Evolutionary conservation across 495 filamentous ascomycete genomes (phyloP), one percentile per base, ranked within the genome.

Genomic region (Bryoglossum gracile): DNA sequence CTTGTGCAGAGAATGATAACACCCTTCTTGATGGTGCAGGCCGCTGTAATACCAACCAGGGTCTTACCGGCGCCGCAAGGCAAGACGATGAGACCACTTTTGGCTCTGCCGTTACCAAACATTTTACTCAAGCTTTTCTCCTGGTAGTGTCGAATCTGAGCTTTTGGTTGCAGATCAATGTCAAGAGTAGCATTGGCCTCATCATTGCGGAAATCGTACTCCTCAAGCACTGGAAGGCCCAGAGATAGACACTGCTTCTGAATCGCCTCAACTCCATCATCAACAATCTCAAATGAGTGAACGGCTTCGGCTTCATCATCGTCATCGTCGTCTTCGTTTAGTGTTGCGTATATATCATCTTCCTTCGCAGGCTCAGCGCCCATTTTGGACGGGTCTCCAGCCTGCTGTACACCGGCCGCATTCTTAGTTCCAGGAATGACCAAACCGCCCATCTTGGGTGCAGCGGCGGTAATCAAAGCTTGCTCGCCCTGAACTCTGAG

Each of bases 11-110:
- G 81, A 13, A 97, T 86, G 47, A 99, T 89, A 26, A 87, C 83
- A 28, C 87, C 87, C 65, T 99, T 99, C 65, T 90, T 94, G 66
- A 97, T 90, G 0, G 94, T 97, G 64, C 91, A 97, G 17, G 87
- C 92, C 14, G 92, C 92, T 2, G 92, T 96, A 51, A 97, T 95
- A 24, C 92, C 92, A 9, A 99, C 92, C 46, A 99, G 66, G 1
- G 92, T 99, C 69, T 99, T 99, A 25, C 92, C 92, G 10, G 92
- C 94, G 33, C 92, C 92, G 66, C 94, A 99, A 42, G 92, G 92
- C 54, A 99, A 64, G 36, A 99, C 92, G 50, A 99, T 97, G 55
- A 99, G 94, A 55, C 94, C 92, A 67, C 87, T 94, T 67, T 94
- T 92, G 17, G 92, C 89, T 62, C 92, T 80, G 46, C 89, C 90